These are phyloP conservation scores for Cladophialophora chaetospira DNA, from an alignment of 2,329 filamentous ascomycete genomes.

Conservation along the genomic window DNA sequence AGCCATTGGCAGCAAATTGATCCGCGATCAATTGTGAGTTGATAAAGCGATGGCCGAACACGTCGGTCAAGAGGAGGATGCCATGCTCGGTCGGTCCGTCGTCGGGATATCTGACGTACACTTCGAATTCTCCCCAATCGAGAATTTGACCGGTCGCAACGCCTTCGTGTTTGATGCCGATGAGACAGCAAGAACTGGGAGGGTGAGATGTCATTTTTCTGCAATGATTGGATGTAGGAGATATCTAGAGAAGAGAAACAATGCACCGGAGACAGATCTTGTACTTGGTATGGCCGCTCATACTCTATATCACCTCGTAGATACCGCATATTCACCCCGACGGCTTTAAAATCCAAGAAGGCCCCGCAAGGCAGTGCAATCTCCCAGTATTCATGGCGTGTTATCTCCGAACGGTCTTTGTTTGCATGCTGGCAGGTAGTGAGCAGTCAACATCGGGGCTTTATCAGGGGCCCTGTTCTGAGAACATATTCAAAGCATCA, in stretches of 20 bases:
- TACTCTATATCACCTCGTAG: background rate
- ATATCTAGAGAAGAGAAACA: background rate
- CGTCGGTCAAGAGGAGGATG: conserved; percentile 49
- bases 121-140: background rate
- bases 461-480: background rate
- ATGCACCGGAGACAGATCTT: background rate
- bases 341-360: background rate
- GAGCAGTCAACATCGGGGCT: background rate
- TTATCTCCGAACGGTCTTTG: background rate
- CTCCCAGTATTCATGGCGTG: background rate
- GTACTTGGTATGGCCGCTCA: background rate
- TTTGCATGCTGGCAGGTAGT: background rate
- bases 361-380: background rate
- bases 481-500: background rate
- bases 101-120: conserved; percentile 9
- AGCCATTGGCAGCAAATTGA: conserved; percentile 70
- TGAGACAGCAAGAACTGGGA: conserved; percentile 7
- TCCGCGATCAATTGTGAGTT: conserved; percentile 70
- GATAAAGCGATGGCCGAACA: conserved; percentile 58
- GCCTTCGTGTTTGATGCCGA: conserved; percentile 13
- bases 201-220: conserved; percentile 9
- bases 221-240: background rate
- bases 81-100: background rate
- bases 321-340: background rate
- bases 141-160: background rate